phyloP scores from a whole-genome alignment of 2,329 filamentous ascomycete species.

The Fusarium longipes region DNA sequence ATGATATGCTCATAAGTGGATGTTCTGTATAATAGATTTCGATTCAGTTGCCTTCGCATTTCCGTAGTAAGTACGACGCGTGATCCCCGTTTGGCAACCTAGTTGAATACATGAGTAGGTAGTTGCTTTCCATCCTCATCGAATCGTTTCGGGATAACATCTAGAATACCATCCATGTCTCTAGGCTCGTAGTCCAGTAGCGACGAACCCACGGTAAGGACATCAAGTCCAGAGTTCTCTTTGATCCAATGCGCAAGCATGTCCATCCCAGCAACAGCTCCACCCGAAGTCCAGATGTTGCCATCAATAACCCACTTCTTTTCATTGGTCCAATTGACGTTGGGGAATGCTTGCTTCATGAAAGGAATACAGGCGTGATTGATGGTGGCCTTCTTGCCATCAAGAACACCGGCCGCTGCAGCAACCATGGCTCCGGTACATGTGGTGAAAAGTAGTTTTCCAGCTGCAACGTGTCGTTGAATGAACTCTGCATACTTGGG shows the following conservation, averaged over 20 bases:
- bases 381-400: conserved; percentile 57
- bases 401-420: conserved; percentile 52
- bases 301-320: conserved; percentile 59
- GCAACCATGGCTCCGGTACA: conserved; percentile 53
- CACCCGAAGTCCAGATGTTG: conserved; percentile 60
- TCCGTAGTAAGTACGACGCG: no score
- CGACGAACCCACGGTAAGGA: conserved; percentile 36
- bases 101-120: conserved; percentile 34
- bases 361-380: conserved; percentile 52
- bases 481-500: conserved; percentile 50
- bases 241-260: conserved; percentile 56
- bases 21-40: background rate
- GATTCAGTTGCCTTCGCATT: no score
- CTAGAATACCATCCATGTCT: conserved; percentile 47
- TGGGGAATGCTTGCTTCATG: conserved; percentile 49
- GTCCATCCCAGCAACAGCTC: conserved; percentile 60
- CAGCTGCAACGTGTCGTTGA: conserved; percentile 50
- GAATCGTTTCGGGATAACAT: conserved; percentile 47
- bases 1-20: no score
- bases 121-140: conserved; percentile 47
- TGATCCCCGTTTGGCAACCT: background rate
- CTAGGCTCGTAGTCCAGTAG: conserved; percentile 53
- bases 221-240: conserved; percentile 48
- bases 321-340: conserved; percentile 57
- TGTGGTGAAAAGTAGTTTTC: conserved; percentile 52